These are phyloP conservation scores for Crassisporium funariophilum DNA, from an alignment of 768 basidiomycete genomes.

Conservation along the genomic window DNA sequence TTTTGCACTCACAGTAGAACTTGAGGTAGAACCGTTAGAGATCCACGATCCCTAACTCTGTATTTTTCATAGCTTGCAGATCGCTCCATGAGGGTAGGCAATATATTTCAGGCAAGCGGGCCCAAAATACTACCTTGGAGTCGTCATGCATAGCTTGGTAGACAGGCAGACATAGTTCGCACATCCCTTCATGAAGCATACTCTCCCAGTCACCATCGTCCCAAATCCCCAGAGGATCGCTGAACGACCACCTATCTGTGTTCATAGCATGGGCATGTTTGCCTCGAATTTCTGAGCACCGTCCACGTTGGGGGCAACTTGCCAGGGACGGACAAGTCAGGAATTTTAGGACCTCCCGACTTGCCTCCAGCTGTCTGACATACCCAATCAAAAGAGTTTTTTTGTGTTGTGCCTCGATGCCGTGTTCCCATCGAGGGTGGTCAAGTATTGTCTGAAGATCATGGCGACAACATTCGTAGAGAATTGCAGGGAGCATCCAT, in stretches of 20 bases:
- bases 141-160: constrained; percentile 1
- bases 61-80: constrained; percentile 1
- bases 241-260: constrained; percentile 1
- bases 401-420: constrained; percentile 3
- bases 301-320: neutral
- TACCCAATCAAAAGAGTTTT: constrained; percentile 7
- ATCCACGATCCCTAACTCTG: neutral
- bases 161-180: neutral
- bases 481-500: constrained; percentile 16
- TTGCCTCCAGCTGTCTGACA: constrained; percentile 9
- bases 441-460: constrained; percentile 8
- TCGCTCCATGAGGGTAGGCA: constrained; percentile 12
- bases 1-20: no score
- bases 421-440: constrained; percentile 1
- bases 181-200: constrained; percentile 16
- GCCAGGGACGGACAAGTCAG: neutral
- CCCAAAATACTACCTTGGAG: constrained; percentile 9
- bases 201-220: constrained; percentile 14
- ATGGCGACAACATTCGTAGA: constrained; percentile 21
- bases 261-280: neutral
- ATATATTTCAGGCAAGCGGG: constrained; percentile 13
- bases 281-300: constrained; percentile 4
- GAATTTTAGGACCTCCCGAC: constrained; percentile 7
- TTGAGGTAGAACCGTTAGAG: no score
- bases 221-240: constrained; percentile 20